Percentiles rank a stretch among this genome's conserved stretches.
phyloP scores from a whole-genome alignment of 1,139 yeast species.

The Zygoascus hellenicus region DNA sequence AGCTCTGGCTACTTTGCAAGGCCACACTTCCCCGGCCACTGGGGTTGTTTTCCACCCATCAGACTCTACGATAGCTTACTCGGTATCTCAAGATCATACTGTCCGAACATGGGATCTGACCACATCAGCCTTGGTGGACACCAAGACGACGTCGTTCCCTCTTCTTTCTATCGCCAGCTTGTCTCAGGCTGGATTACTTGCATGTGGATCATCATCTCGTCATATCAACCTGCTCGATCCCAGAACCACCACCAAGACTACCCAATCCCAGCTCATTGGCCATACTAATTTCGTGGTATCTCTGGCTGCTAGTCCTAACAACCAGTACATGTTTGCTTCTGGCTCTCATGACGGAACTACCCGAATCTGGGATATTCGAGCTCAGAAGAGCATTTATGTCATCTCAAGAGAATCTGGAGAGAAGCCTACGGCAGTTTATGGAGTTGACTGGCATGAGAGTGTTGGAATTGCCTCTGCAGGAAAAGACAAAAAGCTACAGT shows the following conservation, averaged over 20 bases:
- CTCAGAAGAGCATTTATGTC: conserved; percentile 81
- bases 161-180: conserved; percentile 68
- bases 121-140: conserved; percentile 75
- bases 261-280: conserved; percentile 71
- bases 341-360: conserved; percentile 95
- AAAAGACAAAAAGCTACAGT: conserved; percentile 86
- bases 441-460: conserved; percentile 74
- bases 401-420: conserved; percentile 56
- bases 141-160: conserved; percentile 85
- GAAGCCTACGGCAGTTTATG: conserved; percentile 60
- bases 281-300: conserved; percentile 89
- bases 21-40: conserved; percentile 84
- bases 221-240: conserved; percentile 94
- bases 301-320: conserved; percentile 48
- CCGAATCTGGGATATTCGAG: conserved; percentile 92
- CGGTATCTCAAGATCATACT: conserved; percentile 93
- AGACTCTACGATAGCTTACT: conserved; percentile 77
- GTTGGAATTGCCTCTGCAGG: conserved; percentile 92
- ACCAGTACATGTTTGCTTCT: conserved; percentile 66
- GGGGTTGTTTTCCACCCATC: conserved; percentile 66
- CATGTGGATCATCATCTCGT: conserved; percentile 93
- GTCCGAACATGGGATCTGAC: conserved; percentile 94
- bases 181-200: conserved; percentile 61
- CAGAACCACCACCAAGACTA: conserved; percentile 44
- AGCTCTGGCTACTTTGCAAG: conserved; percentile 68